Evolutionary conservation across 768 basidiomycete species (phyloP), one percentile per base, ranked within the genome.

Genomic region (Pisolithus microcarpus): DNA sequence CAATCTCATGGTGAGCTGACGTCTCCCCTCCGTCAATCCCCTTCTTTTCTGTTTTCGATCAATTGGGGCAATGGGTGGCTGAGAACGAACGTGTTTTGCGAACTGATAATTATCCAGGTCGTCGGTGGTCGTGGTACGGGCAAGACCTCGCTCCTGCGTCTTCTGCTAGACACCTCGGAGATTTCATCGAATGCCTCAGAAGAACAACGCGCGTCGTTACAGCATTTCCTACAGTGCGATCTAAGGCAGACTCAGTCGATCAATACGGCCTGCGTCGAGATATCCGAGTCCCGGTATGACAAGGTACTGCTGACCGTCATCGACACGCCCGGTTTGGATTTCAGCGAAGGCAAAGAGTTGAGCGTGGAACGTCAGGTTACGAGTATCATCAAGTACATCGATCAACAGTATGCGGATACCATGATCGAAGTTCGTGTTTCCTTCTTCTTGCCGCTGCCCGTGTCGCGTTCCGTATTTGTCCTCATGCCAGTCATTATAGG

Each of bases 271-370:
- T 82, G 80, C 56, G 72, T 89, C 42, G 91, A 92, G 68, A 88
- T 91, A 51, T 82, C 79, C 74, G 91, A 92, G 67, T 87, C 85
- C 43, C 80, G 82, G 56, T 85, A 82, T 58, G 90, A 92, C 64
- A 76, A 90, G 36, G 72, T 92, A 43, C 66, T 84, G 21, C 77
- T 93, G 58, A 85, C 85, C 13, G 86, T 88, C 51, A 85, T 89
- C 54, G 90, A 93, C 59, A 92, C 91, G 1, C 90, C 90, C 26
- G 90, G 90, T 5, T 69, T 91, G 46, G 88, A 91, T 62, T 90
- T 89, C 63, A 59, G 73, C 39, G 75, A 79, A 46, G 84, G 87
- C 34, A 78, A 75, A 55, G 89, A 91, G 66, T 69, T 93, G 53
- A 81, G 76, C 64, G 75, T 92, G 49, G 91, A 92, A 61, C 77